phyloP scores from a whole-genome alignment of 1,139 yeast species.

The Pneumocystis oryctolagi region DNA sequence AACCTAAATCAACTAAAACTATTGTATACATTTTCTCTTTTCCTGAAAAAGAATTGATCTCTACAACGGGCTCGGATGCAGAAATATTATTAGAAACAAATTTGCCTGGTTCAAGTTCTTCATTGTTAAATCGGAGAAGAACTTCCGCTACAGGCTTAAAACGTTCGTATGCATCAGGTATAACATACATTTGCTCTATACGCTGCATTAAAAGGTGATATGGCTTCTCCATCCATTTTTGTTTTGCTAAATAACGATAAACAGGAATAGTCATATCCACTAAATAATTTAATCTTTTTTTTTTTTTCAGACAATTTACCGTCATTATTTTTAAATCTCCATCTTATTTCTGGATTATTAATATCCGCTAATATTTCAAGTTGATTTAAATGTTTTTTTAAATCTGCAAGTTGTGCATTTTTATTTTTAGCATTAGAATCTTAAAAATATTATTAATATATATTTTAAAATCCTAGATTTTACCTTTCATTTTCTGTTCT shows the following conservation, averaged over 20 bases:
- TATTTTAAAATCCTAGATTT: background rate
- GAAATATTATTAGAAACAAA: slow-evolving; percentile 60
- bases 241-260: slow-evolving; percentile 50
- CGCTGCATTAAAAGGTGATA: slow-evolving; percentile 74
- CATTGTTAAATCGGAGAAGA: slow-evolving; percentile 50
- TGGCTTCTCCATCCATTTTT: slow-evolving; percentile 58
- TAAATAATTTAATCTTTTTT: background rate
- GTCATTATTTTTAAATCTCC: slow-evolving; percentile 12
- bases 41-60: slow-evolving; percentile 58
- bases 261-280: slow-evolving; percentile 65
- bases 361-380: slow-evolving; percentile 14
- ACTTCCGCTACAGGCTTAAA: slow-evolving; percentile 71
- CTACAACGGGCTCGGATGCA: slow-evolving; percentile 55
- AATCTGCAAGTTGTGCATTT: slow-evolving; percentile 7
- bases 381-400: slow-evolving; percentile 7
- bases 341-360: slow-evolving; percentile 16
- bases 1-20: slow-evolving; percentile 59
- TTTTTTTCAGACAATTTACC: slow-evolving; percentile 8
- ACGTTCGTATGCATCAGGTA: slow-evolving; percentile 90
- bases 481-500: background rate
- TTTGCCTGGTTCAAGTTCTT: slow-evolving; percentile 17
- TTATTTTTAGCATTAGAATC: slow-evolving; percentile 3
- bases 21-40: slow-evolving; percentile 48
- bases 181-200: slow-evolving; percentile 65
- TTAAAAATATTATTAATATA: background rate